A percentile compares a stretch with the other conserved stretches of the same genome.
Evolutionary conservation across 768 basidiomycete genomes (phyloP).

Genomic region (Auriscalpium orientale): DNA sequence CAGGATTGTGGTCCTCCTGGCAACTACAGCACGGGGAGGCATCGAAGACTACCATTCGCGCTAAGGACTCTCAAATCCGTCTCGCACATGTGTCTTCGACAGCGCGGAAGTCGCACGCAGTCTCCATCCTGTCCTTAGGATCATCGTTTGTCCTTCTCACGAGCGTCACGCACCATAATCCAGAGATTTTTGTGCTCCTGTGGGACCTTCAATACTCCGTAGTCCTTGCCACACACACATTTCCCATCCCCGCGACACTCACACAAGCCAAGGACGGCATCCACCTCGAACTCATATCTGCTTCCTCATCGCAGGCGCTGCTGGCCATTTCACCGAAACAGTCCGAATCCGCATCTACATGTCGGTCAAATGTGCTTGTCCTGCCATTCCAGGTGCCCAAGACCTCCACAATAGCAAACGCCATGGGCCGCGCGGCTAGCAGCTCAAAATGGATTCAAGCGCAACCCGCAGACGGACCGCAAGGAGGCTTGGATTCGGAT

Average conservation of each 20-base stretch:
- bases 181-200: conserved; percentile 46
- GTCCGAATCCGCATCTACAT: conserved; percentile 1
- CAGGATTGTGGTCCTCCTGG: not conserved
- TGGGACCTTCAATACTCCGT: conserved; percentile 69
- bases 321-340: conserved; percentile 39
- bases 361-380: conserved; percentile 48
- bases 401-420: conserved; percentile 55
- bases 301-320: conserved; percentile 41
- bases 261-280: conserved; percentile 24
- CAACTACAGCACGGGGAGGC: not conserved
- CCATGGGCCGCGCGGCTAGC: conserved; percentile 44
- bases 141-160: conserved; percentile 55
- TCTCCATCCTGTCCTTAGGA: conserved; percentile 41
- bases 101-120: conserved; percentile 5
- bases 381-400: conserved; percentile 48
- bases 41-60: not conserved
- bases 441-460: conserved; percentile 38
- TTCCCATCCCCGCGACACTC: conserved; percentile 43
- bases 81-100: not conserved
- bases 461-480: not conserved
- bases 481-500: conserved; percentile 14
- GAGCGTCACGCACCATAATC: conserved; percentile 28
- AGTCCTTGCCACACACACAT: conserved; percentile 44
- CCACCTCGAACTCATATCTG: conserved; percentile 23
- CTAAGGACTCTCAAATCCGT: not conserved